Evolutionary conservation across 2,329 filamentous ascomycete genomes (phyloP).

Genomic region (Fusarium chaquense): DNA sequence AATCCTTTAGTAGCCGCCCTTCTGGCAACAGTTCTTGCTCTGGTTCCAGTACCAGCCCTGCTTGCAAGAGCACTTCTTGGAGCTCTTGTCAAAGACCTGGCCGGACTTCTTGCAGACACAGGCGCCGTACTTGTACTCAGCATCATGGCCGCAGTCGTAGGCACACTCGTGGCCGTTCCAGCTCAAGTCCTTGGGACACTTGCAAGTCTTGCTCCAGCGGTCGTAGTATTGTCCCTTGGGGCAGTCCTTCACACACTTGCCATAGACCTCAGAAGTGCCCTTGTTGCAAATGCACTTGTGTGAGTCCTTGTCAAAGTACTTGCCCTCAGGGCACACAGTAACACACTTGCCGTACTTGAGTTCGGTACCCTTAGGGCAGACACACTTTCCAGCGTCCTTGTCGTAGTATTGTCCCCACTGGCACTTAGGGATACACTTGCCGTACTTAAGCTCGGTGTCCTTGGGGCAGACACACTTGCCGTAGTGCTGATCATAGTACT

Average conservation of each 20-base stretch:
- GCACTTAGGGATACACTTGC: conserved; percentile 23
- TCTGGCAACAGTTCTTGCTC: conserved; percentile 31
- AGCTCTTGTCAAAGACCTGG: conserved; percentile 32
- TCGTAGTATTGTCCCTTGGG: conserved; percentile 38
- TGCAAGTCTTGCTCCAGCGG: conserved; percentile 35
- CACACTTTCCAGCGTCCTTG: conserved; percentile 17
- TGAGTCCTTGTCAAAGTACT: conserved; percentile 11
- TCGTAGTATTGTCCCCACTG: not conserved
- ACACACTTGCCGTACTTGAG: conserved; percentile 23
- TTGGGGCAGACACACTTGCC: conserved; percentile 20
- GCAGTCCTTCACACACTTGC: conserved; percentile 24
- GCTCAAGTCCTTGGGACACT: conserved; percentile 38
- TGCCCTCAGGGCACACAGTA: conserved; percentile 16
- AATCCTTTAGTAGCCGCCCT: conserved; percentile 28
- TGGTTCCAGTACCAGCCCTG: conserved; percentile 22
- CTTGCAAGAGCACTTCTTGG: conserved; percentile 38
- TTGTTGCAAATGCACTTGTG: conserved; percentile 33
- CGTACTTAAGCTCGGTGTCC: conserved; percentile 22
- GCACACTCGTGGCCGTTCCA: conserved; percentile 36
- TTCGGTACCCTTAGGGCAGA: conserved; percentile 22
- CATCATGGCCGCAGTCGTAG: conserved; percentile 36
- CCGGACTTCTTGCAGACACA: conserved; percentile 40
- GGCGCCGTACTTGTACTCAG: conserved; percentile 35
- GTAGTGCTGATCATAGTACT: not conserved
- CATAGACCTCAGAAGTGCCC: conserved; percentile 20